phyloP scores from a whole-genome alignment of 1,284 basidiomycete genomes.

The Pisolithus thermaeus region DNA sequence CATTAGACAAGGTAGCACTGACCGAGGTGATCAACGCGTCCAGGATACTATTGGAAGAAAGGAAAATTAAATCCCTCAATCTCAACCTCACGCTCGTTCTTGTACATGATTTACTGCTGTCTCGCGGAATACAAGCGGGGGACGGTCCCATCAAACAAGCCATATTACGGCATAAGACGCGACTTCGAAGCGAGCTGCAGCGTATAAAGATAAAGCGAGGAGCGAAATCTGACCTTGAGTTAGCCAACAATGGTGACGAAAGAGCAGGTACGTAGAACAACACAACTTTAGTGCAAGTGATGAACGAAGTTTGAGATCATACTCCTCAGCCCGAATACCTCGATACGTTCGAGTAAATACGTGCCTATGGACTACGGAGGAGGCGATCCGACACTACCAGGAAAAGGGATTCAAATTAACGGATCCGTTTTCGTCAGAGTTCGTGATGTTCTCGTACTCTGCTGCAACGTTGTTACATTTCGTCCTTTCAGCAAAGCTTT shows the following conservation, averaged over 20 bases:
- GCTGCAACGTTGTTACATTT: conserved; percentile 4
- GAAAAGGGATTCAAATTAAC: conserved; percentile 48
- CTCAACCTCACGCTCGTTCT: conserved; percentile 79
- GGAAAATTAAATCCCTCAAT: conserved; percentile 66
- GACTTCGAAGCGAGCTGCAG: conserved; percentile 81
- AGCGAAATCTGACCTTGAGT: conserved; percentile 56
- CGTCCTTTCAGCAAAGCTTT: conserved; percentile 48
- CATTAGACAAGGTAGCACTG: conserved; percentile 65
- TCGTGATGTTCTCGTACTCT: conserved; percentile 20
- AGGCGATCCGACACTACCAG: conserved; percentile 52
- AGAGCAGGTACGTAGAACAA: conserved; percentile 47
- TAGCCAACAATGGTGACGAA: conserved; percentile 57
- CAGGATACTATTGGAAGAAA: conserved; percentile 64
- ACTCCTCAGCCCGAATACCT: conserved; percentile 56
- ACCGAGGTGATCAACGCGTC: conserved; percentile 58
- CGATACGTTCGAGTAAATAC: conserved; percentile 86
- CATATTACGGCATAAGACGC: conserved; percentile 77
- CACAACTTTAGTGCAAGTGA: neutral
- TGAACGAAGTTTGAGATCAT: neutral
- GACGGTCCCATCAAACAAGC: conserved; percentile 86
- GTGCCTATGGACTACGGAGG: conserved; percentile 55
- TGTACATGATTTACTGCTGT: conserved; percentile 81
- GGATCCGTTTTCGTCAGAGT: conserved; percentile 49
- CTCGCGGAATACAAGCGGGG: conserved; percentile 78
- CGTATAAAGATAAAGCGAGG: conserved; percentile 80